Evolutionary conservation across 2,329 filamentous ascomycete genomes (phyloP).

Genomic region (Ophioceras dolichostomum): DNA sequence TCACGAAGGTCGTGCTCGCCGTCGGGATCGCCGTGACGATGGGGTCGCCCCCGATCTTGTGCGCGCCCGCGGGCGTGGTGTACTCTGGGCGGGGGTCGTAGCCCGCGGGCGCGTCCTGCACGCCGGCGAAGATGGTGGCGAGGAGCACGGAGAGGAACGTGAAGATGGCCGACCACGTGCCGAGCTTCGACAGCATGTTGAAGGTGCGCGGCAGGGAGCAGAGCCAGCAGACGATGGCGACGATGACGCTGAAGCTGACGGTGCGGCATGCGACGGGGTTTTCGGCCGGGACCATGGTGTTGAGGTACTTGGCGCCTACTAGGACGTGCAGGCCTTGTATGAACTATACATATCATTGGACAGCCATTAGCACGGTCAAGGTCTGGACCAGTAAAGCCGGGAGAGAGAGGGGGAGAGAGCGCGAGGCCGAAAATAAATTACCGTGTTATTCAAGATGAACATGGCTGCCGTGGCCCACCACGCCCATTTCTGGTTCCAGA

Average conservation of each 20-base stretch:
- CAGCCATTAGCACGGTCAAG: no score
- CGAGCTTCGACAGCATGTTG: constrained; percentile 64
- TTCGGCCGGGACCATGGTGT: constrained; percentile 67
- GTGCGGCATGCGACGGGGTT: constrained; percentile 57
- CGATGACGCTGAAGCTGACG: constrained; percentile 64
- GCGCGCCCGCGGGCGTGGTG: constrained; percentile 13
- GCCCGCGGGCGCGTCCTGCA: constrained; percentile 60
- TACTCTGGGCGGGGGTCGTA: constrained; percentile 40
- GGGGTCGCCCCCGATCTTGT: constrained; percentile 41
- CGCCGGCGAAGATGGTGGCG: constrained; percentile 68
- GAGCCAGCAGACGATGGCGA: constrained; percentile 62
- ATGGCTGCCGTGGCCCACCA: constrained; percentile 64
- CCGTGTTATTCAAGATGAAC: constrained; percentile 87
- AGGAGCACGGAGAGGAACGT: constrained; percentile 83
- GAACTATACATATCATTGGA: constrained; percentile 2
- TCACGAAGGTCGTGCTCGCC: constrained; percentile 64
- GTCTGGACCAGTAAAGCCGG: no score
- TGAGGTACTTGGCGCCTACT: constrained; percentile 75
- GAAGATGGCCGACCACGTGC: constrained; percentile 69
- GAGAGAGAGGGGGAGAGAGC: constrained; percentile 3
- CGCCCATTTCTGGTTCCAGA: constrained; percentile 69
- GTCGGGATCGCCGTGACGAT: constrained; percentile 57
- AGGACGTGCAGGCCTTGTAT: constrained; percentile 60
- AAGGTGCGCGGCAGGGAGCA: constrained; percentile 82
- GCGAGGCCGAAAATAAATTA: constrained; percentile 5